phyloP scores from a whole-genome alignment of 2,329 filamentous ascomycete genomes.

The Fusarium papillatum region DNA sequence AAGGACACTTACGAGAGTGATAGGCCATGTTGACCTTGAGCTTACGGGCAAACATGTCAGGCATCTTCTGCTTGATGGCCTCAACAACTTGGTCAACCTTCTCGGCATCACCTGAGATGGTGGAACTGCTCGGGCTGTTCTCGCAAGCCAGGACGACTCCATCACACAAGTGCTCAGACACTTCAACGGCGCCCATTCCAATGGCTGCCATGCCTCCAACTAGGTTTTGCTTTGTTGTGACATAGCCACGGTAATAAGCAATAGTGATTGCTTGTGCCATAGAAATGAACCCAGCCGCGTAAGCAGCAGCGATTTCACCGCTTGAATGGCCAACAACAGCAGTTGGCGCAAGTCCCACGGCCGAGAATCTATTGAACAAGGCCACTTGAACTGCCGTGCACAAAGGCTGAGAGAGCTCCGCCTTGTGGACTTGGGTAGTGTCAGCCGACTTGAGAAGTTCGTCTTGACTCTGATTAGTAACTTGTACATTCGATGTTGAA shows the following conservation, averaged over 20 bases:
- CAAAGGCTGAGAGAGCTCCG: constrained; percentile 19
- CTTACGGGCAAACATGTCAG: constrained; percentile 4
- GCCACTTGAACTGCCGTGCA: constrained; percentile 21
- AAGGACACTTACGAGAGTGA: constrained; percentile 14
- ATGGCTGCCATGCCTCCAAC: constrained; percentile 16
- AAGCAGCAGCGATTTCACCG: constrained; percentile 24
- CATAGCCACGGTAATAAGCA: constrained; percentile 15
- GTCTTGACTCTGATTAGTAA: not conserved
- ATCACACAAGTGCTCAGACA: not conserved
- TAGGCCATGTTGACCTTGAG: constrained; percentile 19
- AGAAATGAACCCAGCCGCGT: constrained; percentile 12
- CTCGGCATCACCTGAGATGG: constrained; percentile 7
- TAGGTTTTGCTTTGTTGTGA: not conserved
- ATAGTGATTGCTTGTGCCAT: constrained; percentile 12
- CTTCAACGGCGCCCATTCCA: not conserved
- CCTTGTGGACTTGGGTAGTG: not conserved
- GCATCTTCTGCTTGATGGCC: not conserved
- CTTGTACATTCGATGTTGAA: not conserved
- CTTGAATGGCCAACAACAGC: constrained; percentile 26
- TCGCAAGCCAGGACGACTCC: constrained; percentile 21
- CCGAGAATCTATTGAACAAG: not conserved
- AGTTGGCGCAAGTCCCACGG: fast-evolving
- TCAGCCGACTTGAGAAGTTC: not conserved
- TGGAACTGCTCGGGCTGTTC: constrained; percentile 12
- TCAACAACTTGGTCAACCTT: not conserved